A percentile compares a stretch with the other conserved stretches of the same genome.
These are phyloP conservation scores for Carex littledalei DNA, from an alignment of 176 grass and related monocot species.

Conservation along the genomic window DNA sequence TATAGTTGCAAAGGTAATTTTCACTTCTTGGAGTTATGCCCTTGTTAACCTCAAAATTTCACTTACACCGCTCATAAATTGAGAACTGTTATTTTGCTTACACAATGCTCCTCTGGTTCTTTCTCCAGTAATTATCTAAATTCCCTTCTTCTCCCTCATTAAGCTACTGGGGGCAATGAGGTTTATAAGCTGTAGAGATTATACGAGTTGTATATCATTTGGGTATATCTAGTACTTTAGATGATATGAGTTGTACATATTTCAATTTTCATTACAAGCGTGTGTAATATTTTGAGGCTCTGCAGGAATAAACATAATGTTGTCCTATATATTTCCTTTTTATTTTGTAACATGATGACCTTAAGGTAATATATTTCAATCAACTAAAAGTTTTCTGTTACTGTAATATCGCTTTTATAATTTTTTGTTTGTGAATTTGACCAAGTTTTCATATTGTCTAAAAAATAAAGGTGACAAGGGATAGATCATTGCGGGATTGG, in stretches of 20 bases:
- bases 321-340: background rate
- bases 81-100: background rate
- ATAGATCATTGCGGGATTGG: conserved; percentile 73
- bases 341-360: background rate
- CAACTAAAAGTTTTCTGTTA: background rate
- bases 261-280: background rate
- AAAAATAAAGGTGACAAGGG: conserved; percentile 67
- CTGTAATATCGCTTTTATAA: background rate
- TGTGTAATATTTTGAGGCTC: background rate
- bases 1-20: conserved; percentile 89
- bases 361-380: background rate
- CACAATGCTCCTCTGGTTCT: background rate
- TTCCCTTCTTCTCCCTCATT: background rate
- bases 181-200: background rate
- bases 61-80: background rate
- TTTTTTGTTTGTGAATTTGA: background rate
- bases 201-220: background rate
- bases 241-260: background rate
- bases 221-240: background rate
- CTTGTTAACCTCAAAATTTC: background rate
- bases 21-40: background rate
- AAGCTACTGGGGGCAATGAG: background rate
- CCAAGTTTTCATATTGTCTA: background rate
- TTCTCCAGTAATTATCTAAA: background rate
- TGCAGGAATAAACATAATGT: background rate